Evolutionary conservation across 176 grass and related monocot species (phyloP).

Genomic region (Oryza coarctata): DNA sequence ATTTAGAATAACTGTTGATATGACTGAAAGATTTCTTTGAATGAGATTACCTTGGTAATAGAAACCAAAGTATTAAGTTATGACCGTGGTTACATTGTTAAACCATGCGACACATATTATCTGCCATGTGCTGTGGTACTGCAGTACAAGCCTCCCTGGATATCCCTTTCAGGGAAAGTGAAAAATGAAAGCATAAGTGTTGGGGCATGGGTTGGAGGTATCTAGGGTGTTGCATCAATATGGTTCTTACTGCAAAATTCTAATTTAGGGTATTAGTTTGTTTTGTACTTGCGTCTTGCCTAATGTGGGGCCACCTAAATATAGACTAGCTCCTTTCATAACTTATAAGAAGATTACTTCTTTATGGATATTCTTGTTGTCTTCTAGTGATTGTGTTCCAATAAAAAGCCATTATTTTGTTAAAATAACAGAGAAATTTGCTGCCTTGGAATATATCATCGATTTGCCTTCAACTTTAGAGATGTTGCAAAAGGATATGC

Average conservation of each 20-base stretch:
- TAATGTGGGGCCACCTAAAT: conserved; percentile 5
- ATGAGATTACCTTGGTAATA: not conserved
- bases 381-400: not conserved
- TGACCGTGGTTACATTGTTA: not conserved
- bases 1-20: not conserved
- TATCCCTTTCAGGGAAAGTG: not conserved
- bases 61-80: not conserved
- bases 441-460: not conserved
- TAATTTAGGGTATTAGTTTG: not conserved
- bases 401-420: not conserved
- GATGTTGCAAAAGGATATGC: conserved; percentile 3
- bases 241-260: not conserved
- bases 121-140: not conserved
- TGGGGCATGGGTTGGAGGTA: not conserved
- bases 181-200: not conserved
- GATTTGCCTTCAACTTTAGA: not conserved
- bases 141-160: not conserved
- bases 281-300: not conserved
- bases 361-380: not conserved
- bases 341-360: not conserved
- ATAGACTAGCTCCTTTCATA: not conserved
- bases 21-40: too few relatives aligned
- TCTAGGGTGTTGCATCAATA: not conserved
- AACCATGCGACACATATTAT: not conserved
- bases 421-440: not conserved